These are phyloP conservation scores for Carex cristatella DNA, from an alignment of 176 grass and related monocot species.

Conservation along the genomic window DNA sequence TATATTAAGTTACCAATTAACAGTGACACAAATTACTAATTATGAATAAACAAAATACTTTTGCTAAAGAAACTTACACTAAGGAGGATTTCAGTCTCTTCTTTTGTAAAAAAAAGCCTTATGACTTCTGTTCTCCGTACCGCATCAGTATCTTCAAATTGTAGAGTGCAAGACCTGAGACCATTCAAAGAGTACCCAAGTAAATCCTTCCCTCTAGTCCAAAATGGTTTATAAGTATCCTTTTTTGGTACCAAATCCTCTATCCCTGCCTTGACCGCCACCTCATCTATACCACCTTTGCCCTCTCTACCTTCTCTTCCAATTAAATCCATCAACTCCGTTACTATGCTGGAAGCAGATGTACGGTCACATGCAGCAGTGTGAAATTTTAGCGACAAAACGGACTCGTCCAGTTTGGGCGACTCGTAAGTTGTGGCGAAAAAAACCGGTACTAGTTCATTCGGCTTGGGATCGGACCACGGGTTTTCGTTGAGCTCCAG, in stretches of 20 bases:
- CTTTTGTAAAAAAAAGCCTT: slow-evolving; percentile 37
- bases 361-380: slow-evolving; percentile 58
- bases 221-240: slow-evolving; percentile 82
- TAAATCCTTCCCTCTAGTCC: slow-evolving; percentile 76
- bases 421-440: slow-evolving; percentile 60
- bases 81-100: slow-evolving; percentile 60
- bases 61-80: slow-evolving; percentile 33
- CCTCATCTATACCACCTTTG: slow-evolving; percentile 9
- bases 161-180: slow-evolving; percentile 55
- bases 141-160: slow-evolving; percentile 45
- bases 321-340: slow-evolving; percentile 46
- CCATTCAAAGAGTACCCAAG: slow-evolving; percentile 88
- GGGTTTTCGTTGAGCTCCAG: slow-evolving; percentile 77
- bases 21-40: background rate
- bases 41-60: background rate
- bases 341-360: slow-evolving; percentile 35
- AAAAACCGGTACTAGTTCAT: slow-evolving; percentile 34
- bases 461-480: slow-evolving; percentile 30
- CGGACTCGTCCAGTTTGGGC: slow-evolving; percentile 5
- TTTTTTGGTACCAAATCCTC: slow-evolving; percentile 64
- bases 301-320: slow-evolving; percentile 2
- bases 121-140: slow-evolving; percentile 50
- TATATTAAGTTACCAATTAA: background rate
- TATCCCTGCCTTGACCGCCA: slow-evolving; percentile 32
- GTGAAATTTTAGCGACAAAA: slow-evolving; percentile 66